Evolutionary conservation across 345 rosid genomes (phyloP), one percentile per base, ranked within the genome.

Genomic region (Citrus trifoliata): DNA sequence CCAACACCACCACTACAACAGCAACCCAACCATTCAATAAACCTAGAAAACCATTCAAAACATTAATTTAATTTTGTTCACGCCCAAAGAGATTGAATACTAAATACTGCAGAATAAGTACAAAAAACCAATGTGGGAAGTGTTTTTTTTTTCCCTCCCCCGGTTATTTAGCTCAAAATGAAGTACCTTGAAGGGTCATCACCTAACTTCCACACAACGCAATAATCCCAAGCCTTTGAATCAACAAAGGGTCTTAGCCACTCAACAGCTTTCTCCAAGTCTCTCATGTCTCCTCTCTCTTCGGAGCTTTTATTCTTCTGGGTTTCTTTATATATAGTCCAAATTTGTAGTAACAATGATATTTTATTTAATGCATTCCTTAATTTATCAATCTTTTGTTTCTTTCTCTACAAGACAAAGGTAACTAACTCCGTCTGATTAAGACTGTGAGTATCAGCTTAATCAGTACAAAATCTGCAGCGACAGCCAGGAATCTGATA

Each of bases 181-280:
- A 65, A 62, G 33, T 27, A 93, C 98, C 89, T 87, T 27, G 98
- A 92, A 78, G 98, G 94, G 70, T 90, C 96, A 75, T 91, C 90
- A 7, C 91, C 92, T 63, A 93, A 83, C 84, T 91, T 90, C 98
- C 99, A 95, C 63, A 90, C 88, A 80, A 93, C 90, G 67, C 92
- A 89, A 64, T 88, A 92, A 70, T 93, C 99, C 98, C 99, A 95
- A 32, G 71, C 84, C 66, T 78, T 84, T 56, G 89, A 79, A 65
- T 88, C 90, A 22, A 93, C 93, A 27, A 92, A 81, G 30, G 95
- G 97, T 80, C 97, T 88, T 40, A 95, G 97, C 87, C 92, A 85
- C 79, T 83, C 90, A 78, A 86, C 78, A 35, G 87, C 88, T 70
- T 83, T 79, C 79, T 88, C 88, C 53, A 85, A 74, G 72, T 84